Evolutionary conservation across 2,329 filamentous ascomycete species (phyloP).

Genomic region (Phialophora verrucosa): DNA sequence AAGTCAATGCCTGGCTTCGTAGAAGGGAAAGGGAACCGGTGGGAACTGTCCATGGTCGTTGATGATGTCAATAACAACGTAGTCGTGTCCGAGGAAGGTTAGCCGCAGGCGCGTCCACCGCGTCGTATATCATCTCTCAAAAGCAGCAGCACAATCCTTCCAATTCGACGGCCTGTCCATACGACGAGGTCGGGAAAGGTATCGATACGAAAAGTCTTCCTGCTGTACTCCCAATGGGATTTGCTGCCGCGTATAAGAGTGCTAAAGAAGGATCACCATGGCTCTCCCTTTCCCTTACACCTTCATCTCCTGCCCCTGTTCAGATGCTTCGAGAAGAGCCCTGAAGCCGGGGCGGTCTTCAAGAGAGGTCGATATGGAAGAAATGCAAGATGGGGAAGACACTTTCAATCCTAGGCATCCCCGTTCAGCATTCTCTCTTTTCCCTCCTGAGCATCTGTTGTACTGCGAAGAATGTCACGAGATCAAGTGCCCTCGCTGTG

Average conservation of each 20-base stretch:
- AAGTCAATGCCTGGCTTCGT: constrained; percentile 35
- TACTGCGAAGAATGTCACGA: constrained; percentile 98
- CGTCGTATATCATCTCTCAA: neutral
- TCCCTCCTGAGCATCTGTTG: constrained; percentile 88
- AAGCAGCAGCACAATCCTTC: neutral
- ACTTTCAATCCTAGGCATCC: constrained; percentile 86
- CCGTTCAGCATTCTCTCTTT: constrained; percentile 88
- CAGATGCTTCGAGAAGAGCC: constrained; percentile 40
- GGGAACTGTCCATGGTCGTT: neutral
- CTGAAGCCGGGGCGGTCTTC: constrained; percentile 35
- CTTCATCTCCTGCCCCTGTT: constrained; percentile 69
- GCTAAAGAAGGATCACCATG: constrained; percentile 47
- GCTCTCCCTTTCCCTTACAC: constrained; percentile 66
- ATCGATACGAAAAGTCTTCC: neutral
- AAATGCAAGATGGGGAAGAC: constrained; percentile 71
- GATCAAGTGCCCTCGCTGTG: constrained; percentile 90
- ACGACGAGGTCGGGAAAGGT: neutral
- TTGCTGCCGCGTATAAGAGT: neutral
- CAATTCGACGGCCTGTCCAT: neutral
- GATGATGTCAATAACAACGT: constrained; percentile 20
- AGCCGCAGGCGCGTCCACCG: constrained; percentile 14
- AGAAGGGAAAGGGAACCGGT: neutral
- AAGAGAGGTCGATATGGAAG: constrained; percentile 43
- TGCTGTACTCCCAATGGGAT: neutral
- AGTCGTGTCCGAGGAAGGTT: neutral